Evolutionary conservation across 1,139 yeast genomes (phyloP), one percentile per base, ranked within the genome.

Genomic region (Hansenula anomala): DNA sequence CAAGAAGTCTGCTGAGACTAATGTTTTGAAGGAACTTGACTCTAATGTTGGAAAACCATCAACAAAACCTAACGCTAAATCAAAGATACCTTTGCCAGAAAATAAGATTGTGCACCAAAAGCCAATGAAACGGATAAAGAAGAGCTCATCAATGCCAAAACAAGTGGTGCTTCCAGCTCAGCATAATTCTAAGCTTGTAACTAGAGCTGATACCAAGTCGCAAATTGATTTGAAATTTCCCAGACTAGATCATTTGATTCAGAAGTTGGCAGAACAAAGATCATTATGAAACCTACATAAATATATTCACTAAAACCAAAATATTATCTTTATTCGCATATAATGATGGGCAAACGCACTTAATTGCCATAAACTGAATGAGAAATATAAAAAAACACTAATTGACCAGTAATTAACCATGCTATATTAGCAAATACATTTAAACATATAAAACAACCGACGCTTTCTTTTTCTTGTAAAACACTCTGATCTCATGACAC

Each of bases 201-300:
- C n/a, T n/a, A n/a, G n/a, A n/a, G n/a, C n/a, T n/a, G n/a, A n/a
- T n/a, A n/a, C n/a, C n/a, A n/a, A n/a, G n/a, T n/a, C n/a, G n/a
- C n/a, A n/a, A n/a, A n/a, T n/a, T n/a, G 40, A 37, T 22, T 23
- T 37, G 5, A 30, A 10, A n/a, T 37, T 37, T 15, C 40, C 40
- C 7, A 37, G 20, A 19, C 7, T 37, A 9, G 28, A 33, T 12
- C 29, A 15, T 8, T n/a, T 25, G 10, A n/a, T 33, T 7, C 13
- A 14, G 10, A 26, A 14, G 11, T 14, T 9, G 6, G 10, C 24
- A 3, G 13, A 26, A 15, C 30, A 20, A 18, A 26, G 30, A 19
- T 26, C 27, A 10, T 12, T 16, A 28, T 28, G 11, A 28, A 28
- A 11, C 11, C 25, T 23, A 23, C 25, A 23, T 23, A 11, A 23